These are phyloP conservation scores for Cladosporium velox DNA, from an alignment of 2,329 filamentous ascomycete species.

Conservation along the genomic window DNA sequence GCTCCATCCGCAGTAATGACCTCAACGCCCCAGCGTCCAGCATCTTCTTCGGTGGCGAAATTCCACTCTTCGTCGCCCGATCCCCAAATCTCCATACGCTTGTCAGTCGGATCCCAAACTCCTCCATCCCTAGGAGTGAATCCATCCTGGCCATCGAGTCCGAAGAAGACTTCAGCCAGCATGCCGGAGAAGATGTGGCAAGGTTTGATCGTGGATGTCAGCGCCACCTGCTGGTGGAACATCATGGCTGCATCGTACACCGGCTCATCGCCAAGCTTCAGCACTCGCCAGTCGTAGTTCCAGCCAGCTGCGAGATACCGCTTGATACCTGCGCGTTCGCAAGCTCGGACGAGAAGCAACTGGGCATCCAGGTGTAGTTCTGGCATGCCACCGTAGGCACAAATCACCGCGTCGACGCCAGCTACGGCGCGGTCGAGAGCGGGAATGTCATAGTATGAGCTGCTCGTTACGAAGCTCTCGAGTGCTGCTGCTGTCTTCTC, in stretches of 20 bases:
- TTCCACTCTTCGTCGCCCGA: constrained; percentile 9
- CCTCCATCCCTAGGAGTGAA: constrained; percentile 7
- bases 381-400: constrained; percentile 22
- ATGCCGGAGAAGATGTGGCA: constrained; percentile 23
- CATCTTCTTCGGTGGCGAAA: constrained; percentile 8
- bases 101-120: constrained; percentile 4
- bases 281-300: constrained; percentile 23
- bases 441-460: constrained; percentile 19
- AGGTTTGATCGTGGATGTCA: constrained; percentile 21
- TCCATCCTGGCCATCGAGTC: constrained; percentile 2
- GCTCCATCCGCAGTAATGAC: constrained; percentile 3
- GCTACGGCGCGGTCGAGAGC: constrained; percentile 20
- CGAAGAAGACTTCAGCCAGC: constrained; percentile 22
- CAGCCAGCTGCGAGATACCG: constrained; percentile 19
- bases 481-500: not conserved
- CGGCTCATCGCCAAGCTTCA: constrained; percentile 20
- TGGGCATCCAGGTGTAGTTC: constrained; percentile 23
- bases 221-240: constrained; percentile 18
- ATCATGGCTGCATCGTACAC: constrained; percentile 19
- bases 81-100: constrained; percentile 12
- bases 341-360: constrained; percentile 21
- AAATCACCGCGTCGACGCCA: constrained; percentile 22
- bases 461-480: constrained; percentile 22
- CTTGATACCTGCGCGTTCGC: constrained; percentile 21
- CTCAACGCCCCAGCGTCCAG: constrained; percentile 7